Percentiles rank a stretch among this genome's conserved stretches.
These are phyloP conservation scores for Blastobotrys arbuscula DNA, from an alignment of 1,139 yeast genomes.

Conservation along the genomic window DNA sequence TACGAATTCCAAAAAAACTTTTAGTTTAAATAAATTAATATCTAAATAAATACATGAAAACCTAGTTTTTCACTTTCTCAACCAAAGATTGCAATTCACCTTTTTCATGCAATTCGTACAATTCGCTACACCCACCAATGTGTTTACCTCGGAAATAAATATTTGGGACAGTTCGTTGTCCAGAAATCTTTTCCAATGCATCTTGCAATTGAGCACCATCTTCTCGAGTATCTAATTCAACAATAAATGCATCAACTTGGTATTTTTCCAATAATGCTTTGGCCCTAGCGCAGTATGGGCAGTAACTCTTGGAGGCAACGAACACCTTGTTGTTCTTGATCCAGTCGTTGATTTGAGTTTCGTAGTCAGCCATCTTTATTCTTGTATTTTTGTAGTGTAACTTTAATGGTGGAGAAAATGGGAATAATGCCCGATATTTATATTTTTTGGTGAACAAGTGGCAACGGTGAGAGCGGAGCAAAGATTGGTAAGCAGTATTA, in stretches of 20 bases:
- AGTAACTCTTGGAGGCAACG: slow-evolving; percentile 67
- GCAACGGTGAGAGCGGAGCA: no score
- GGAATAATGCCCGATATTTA: not conserved
- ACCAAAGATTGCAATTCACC: slow-evolving; percentile 9
- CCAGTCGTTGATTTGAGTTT: slow-evolving; percentile 33
- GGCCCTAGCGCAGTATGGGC: slow-evolving; percentile 29
- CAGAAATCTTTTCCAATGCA: slow-evolving; percentile 69
- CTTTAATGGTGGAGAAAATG: not conserved
- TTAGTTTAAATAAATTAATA: no score
- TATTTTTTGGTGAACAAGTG: not conserved
- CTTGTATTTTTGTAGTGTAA: not conserved
- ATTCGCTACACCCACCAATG: slow-evolving; percentile 89
- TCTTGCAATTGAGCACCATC: slow-evolving; percentile 71
- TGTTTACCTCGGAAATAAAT: slow-evolving; percentile 85
- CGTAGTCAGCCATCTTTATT: slow-evolving; percentile 1
- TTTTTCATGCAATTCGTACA: slow-evolving; percentile 41
- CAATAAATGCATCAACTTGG: slow-evolving; percentile 21
- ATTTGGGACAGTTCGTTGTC: slow-evolving; percentile 93
- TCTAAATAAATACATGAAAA: no score
- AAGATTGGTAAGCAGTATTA: no score
- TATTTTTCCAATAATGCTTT: slow-evolving; percentile 21
- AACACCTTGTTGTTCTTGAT: slow-evolving; percentile 66
- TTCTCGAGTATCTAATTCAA: slow-evolving; percentile 27
- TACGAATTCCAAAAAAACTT: no score
- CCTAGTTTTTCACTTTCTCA: not conserved